Evolutionary conservation across 140 eudicot species (phyloP).

Genomic region (Cichorium intybus): DNA sequence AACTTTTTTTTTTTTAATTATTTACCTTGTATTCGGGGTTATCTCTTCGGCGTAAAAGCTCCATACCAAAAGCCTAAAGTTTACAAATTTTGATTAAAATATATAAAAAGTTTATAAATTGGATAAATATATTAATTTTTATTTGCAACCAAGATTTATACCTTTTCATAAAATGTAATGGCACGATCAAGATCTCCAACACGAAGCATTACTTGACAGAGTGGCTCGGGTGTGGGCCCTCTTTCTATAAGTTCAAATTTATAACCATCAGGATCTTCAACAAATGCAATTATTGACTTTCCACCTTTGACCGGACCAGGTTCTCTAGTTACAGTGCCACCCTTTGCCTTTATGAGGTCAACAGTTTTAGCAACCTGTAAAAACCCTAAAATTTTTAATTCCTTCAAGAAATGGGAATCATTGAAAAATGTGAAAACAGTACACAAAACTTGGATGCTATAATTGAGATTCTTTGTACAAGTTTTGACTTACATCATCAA

Average conservation of each 20-base stretch:
- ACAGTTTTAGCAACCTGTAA: conserved; percentile 78
- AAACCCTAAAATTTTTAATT: conserved; percentile 2
- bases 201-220: conserved; percentile 98
- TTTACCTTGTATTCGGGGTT: conserved; percentile 91
- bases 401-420: background rate
- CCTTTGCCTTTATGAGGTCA: conserved; percentile 90
- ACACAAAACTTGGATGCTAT: background rate
- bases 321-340: conserved; percentile 91
- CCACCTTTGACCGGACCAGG: conserved; percentile 99
- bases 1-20: too few species aligned
- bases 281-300: conserved; percentile 74
- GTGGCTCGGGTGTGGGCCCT: conserved; percentile 96
- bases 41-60: conserved; percentile 82
- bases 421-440: background rate
- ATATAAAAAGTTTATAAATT: background rate
- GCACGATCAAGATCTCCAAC: conserved; percentile 98
- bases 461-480: background rate
- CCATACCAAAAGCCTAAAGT: conserved; percentile 93
- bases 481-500: conserved; percentile 80
- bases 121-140: background rate
- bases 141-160: conserved; percentile 15
- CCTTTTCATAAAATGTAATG: conserved; percentile 87
- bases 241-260: conserved; percentile 93
- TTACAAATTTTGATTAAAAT: background rate
- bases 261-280: conserved; percentile 99